Evolutionary conservation across 352 stramenopile species (phyloP), one percentile per base, ranked within the genome.

Genomic region (Peronospora farinosa): DNA sequence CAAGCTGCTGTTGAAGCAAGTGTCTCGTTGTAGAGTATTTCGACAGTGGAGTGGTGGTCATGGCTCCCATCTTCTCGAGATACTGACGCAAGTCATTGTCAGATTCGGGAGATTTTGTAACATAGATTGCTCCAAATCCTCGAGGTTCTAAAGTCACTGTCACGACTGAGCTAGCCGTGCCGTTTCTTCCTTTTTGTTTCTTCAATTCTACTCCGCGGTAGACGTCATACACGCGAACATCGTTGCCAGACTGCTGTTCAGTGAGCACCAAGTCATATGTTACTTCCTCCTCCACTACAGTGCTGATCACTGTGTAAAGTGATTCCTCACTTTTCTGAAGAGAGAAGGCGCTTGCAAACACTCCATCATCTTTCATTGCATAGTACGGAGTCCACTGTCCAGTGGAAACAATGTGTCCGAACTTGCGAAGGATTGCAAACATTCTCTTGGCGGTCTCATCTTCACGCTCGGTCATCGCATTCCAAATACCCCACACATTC

Each of bases 401-500:
- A 12, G 65, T 84, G 1, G 60, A 63, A 12, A 70, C 76, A 5
- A 76, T 66, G 8, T 54, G 60, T 2, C 69, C 40, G 35, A 93
- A 91, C 15, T 69, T 43, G 21, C 78, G 77, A 38, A 91, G 46
- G 44, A 90, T 82, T 7, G 68, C 44, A 35, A 88, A 88, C 49
- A 69, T 72, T 1, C 78, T 67, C 64, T 78, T 84, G 31, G 63
- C 46, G 5, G 60, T 76, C 51, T 86, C 70, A 52, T 69, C 70
- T 63, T 95, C 82, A 7, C 78, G 77, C 38, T 67, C 55, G 0
- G 82, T 91, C 63, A 92, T 85, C 8, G 62, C 69, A 40, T 90
- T 92, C 78, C 76, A 93, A 25, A 92, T 91, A 12, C 84, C 80
- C 84, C 84, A 95, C 13, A 95, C 79, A 50, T 95, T 95, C 40